These are phyloP conservation scores for Talaromyces sp. DNA, from an alignment of 2,329 filamentous ascomycete genomes.

Conservation along the genomic window DNA sequence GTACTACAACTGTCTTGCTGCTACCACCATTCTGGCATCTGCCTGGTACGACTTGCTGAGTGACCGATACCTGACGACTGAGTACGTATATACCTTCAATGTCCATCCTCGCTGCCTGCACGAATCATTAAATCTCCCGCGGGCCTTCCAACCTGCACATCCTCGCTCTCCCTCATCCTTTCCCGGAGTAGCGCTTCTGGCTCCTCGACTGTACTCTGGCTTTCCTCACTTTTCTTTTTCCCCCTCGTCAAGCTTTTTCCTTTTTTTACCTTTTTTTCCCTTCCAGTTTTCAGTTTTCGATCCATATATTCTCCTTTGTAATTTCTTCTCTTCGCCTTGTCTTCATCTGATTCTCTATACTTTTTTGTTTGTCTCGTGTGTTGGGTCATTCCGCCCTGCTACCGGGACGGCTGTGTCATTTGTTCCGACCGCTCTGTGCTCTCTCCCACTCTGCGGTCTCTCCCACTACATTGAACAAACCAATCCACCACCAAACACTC, in stretches of 20 bases:
- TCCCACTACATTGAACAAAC: slow-evolving; percentile 1
- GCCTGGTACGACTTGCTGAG: background rate
- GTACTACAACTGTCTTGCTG: background rate
- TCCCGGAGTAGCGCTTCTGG: slow-evolving; percentile 6
- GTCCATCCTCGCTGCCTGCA: slow-evolving; percentile 11
- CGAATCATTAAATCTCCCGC: slow-evolving; percentile 1
- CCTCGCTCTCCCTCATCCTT: slow-evolving; percentile 9
- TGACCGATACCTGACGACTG: background rate
- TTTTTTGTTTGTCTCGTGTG: background rate
- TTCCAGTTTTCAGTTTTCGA: slow-evolving; percentile 19
- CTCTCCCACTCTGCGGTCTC: slow-evolving; percentile 19
- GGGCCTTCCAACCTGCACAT: slow-evolving; percentile 1
- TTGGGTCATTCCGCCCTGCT: slow-evolving; percentile 17
- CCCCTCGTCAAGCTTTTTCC: slow-evolving; percentile 22
- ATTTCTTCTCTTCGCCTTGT: slow-evolving; percentile 8
- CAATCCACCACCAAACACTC: slow-evolving; percentile 14
- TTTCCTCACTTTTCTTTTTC: slow-evolving; percentile 17
- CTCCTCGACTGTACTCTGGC: background rate
- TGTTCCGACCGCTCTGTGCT: slow-evolving; percentile 23
- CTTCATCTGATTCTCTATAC: slow-evolving; percentile 10
- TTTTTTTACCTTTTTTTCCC: slow-evolving; percentile 26
- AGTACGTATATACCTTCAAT: background rate
- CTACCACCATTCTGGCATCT: background rate
- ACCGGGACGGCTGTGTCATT: slow-evolving; percentile 7
- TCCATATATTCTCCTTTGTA: background rate